phyloP scores from a whole-genome alignment of 495 filamentous ascomycete genomes.

The Glonium stellatum region DNA sequence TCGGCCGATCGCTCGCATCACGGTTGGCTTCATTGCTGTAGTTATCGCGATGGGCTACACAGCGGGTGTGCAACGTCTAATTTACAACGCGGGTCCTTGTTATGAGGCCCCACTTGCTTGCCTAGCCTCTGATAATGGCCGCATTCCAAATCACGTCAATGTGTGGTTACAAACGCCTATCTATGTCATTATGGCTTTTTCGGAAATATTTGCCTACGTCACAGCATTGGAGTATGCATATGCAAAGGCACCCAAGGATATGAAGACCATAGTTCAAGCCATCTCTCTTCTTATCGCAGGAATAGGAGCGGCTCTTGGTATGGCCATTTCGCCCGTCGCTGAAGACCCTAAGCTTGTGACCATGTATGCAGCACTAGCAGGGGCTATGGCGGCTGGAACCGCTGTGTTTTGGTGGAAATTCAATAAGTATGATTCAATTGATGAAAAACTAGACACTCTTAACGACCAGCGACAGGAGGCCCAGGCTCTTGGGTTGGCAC shows the following conservation, averaged over 20 bases:
- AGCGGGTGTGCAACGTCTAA: background rate
- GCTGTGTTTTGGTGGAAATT: conserved; percentile 48
- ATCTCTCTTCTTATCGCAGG: conserved; percentile 12
- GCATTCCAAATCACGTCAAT: conserved; percentile 8
- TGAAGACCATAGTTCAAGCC: conserved; percentile 16
- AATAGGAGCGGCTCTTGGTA: conserved; percentile 13
- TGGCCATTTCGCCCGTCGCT: conserved; percentile 13
- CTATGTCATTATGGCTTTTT: conserved; percentile 19
- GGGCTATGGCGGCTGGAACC: conserved; percentile 54
- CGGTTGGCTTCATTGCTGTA: background rate
- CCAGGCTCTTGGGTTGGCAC: too few relatives aligned
- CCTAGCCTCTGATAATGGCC: conserved; percentile 1
- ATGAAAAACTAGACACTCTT: too few relatives aligned
- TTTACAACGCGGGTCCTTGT: conserved; percentile 14
- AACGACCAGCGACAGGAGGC: too few relatives aligned
- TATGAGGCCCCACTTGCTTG: background rate
- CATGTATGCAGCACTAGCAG: conserved; percentile 58
- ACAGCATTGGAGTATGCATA: conserved; percentile 25
- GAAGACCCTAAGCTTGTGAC: conserved; percentile 32
- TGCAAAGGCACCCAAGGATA: conserved; percentile 27
- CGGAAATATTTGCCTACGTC: conserved; percentile 24
- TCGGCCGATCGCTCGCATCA: background rate
- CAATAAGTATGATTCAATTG: too few relatives aligned
- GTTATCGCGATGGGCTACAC: background rate
- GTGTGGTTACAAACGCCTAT: conserved; percentile 15